Evolutionary conservation across 352 stramenopile genomes (phyloP), one percentile per base, ranked within the genome.

Genomic region (Stephanocyclus meneghinianus): DNA sequence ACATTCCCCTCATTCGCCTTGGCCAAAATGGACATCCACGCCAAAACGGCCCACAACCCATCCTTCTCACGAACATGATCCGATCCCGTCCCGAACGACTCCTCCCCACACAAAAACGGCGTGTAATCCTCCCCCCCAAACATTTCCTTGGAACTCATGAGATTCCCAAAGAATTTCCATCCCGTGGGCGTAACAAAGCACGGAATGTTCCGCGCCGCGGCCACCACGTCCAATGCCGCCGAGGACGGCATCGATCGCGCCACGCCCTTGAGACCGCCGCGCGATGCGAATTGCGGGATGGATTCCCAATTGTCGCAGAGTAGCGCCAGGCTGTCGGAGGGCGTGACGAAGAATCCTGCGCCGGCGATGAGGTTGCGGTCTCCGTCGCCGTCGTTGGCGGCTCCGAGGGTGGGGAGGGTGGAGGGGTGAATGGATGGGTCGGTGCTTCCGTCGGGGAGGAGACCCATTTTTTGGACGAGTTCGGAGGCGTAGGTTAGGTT

Each of bases 91-190:
- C 97, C 97, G 85, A 99, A 99, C 21, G 76, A 97, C 86, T 98
- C 96, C 87, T 99, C 97, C 30, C 97, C 97, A 85, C 97, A 99
- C 40, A 99, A 95, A 84, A 99, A 99, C 16, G 97, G 97, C 42
- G 94, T 97, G 88, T 98, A 99, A 69, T 93, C 88, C 35, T 70
- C 84, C 83, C 97, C 96, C 71, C 94, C 95, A 80, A 98, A 98
- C 57, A 97, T 90, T 70, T 97, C 95, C 74, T 97, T 96, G 13
- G 96, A 98, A 88, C 98, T 96, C 97, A 99, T 99, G 30, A 99
- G 89, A 90, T 99, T 99, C 44, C 97, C 97, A 81, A 99, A 99
- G 89, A 98, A 99, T 91, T 99, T 99, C 97, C 97, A 99, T 61
- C 97, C 97, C 35, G 97, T 99, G 18, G 97, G 97, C 44, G 98